Evolutionary conservation across 495 filamentous ascomycete genomes (phyloP).

Genomic region (Tetracladium setigerum): DNA sequence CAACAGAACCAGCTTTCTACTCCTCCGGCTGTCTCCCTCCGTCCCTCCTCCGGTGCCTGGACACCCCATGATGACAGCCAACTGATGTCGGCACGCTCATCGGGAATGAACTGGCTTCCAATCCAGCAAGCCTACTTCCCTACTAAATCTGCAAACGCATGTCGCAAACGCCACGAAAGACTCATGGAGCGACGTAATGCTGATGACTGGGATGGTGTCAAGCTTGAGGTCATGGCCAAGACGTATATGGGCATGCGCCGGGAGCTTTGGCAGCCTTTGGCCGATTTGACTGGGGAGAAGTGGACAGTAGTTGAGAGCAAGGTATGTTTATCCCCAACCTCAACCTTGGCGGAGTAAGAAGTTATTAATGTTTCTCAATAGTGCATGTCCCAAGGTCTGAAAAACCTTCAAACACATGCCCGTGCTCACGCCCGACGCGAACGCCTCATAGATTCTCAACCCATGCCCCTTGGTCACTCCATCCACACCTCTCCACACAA

Average conservation of each 20-base stretch:
- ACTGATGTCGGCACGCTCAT: conserved; percentile 51
- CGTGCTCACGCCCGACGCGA: conserved; percentile 43
- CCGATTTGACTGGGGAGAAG: conserved; percentile 53
- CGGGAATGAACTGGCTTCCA: conserved; percentile 63
- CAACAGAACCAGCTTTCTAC: not conserved
- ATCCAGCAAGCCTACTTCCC: conserved; percentile 64
- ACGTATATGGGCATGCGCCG: conserved; percentile 62
- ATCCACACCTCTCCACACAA: not conserved
- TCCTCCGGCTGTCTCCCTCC: conserved; percentile 28
- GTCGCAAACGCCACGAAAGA: conserved; percentile 69
- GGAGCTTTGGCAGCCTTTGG: conserved; percentile 64
- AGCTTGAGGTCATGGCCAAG: conserved; percentile 56
- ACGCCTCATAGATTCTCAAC: conserved; percentile 26
- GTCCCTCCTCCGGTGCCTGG: conserved; percentile 53
- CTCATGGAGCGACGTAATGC: conserved; percentile 58
- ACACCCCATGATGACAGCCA: conserved; percentile 54
- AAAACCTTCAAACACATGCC: conserved; percentile 47
- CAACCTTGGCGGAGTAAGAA: not conserved
- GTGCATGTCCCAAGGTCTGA: conserved; percentile 52
- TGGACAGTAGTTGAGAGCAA: conserved; percentile 65
- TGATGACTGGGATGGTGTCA: conserved; percentile 61
- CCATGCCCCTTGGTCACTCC: not conserved
- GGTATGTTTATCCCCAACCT: conserved; percentile 34
- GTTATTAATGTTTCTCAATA: conserved; percentile 17
- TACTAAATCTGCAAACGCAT: conserved; percentile 67